Conservation (phyloP, 108 stramenopile genomes). For the Nitzschia sp. region DNA sequence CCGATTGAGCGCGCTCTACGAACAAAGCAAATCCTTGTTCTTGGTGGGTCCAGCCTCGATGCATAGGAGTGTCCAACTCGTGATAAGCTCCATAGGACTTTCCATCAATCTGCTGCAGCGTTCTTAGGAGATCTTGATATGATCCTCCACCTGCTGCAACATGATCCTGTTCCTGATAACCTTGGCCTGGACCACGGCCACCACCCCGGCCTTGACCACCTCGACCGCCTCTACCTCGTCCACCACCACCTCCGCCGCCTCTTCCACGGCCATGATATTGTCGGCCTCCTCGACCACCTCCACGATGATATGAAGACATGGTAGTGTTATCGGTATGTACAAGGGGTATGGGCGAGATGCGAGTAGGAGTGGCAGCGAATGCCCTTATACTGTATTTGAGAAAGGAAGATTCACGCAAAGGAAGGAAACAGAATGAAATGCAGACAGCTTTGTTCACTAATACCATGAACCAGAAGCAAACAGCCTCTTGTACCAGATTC, state of each 20-base stretch:
- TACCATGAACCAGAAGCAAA: too few relatives aligned
- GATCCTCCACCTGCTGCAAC: slow-evolving; percentile 49
- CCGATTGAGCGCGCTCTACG: slow-evolving; percentile 83
- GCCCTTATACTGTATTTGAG: too few relatives aligned
- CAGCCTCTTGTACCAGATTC: too few relatives aligned
- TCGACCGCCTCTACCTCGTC: slow-evolving; percentile 27
- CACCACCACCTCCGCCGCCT: slow-evolving; percentile 12
- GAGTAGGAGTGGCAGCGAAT: background rate
- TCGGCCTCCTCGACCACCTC: background rate
- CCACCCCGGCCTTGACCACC: slow-evolving; percentile 42
- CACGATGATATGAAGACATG: slow-evolving; percentile 1
- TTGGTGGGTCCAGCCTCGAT: slow-evolving; percentile 56
- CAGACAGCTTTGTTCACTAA: too few relatives aligned
- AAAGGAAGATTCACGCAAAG: too few relatives aligned
- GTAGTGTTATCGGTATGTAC: background rate
- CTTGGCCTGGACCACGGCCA: background rate
- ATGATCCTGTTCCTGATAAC: background rate
- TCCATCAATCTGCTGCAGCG: slow-evolving; percentile 76
- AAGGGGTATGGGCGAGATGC: background rate
- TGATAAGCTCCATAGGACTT: slow-evolving; percentile 87
- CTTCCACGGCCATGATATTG: slow-evolving; percentile 10
- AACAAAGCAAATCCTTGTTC: slow-evolving; percentile 57
- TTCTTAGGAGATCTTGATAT: slow-evolving; percentile 58
- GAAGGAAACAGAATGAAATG: too few relatives aligned
- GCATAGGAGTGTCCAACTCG: slow-evolving; percentile 71